These are phyloP conservation scores for Drosera capensis DNA, from an alignment of 148 eudicot species.

Conservation along the genomic window DNA sequence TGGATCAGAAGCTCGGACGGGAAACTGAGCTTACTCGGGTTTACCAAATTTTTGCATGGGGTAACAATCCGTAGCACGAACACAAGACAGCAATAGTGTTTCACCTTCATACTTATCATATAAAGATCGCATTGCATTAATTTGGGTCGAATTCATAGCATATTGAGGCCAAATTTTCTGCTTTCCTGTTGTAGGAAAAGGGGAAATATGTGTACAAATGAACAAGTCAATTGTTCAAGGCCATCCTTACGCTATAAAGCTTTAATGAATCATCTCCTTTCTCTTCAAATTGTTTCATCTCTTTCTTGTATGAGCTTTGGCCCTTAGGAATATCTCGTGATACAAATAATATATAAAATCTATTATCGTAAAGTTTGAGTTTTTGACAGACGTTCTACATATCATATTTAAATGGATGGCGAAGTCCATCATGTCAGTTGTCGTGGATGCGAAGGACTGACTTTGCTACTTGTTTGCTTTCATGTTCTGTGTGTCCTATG, in stretches of 20 bases:
- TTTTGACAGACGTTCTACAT: too few species aligned
- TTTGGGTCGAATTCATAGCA: constrained; percentile 8
- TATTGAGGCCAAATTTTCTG: constrained; percentile 10
- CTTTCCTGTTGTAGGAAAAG: constrained; percentile 8
- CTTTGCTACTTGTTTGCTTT: too few species aligned
- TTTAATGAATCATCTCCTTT: constrained; percentile 5
- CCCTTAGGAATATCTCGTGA: too few species aligned
- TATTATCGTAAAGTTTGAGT: too few species aligned
- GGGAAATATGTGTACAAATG: constrained; percentile 13
- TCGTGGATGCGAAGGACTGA: too few species aligned
- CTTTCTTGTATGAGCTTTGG: too few species aligned
- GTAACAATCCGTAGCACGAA: constrained; percentile 37
- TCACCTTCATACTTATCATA: too few species aligned
- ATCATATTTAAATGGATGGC: too few species aligned
- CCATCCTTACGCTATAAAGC: constrained; percentile 2
- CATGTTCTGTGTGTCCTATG: too few species aligned
- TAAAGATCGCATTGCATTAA: constrained; percentile 11
- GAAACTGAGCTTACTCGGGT: constrained; percentile 45
- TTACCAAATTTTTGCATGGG: constrained; percentile 64
- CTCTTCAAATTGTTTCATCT: constrained; percentile 8
- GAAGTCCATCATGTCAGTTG: too few species aligned
- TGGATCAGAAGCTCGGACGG: constrained; percentile 53
- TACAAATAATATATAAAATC: too few species aligned
- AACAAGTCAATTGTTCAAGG: constrained; percentile 3
- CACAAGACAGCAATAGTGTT: constrained; percentile 24